Percentiles rank a stretch among this genome's conserved stretches.
These are phyloP conservation scores for Sisymbrium altissimum DNA, from an alignment of 345 rosid species.

Conservation along the genomic window DNA sequence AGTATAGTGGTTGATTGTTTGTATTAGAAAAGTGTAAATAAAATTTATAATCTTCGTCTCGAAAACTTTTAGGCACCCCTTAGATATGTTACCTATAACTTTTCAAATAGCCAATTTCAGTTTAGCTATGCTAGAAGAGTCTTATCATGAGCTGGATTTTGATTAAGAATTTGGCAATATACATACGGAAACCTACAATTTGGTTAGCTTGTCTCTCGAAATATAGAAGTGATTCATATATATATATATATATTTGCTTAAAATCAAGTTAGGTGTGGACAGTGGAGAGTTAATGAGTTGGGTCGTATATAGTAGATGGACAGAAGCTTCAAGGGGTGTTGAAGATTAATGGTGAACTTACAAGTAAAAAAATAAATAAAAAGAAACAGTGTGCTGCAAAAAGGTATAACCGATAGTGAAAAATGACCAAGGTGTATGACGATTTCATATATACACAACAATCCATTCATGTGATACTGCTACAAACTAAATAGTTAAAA, in stretches of 20 bases:
- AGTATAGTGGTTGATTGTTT: background rate
- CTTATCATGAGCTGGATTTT: background rate
- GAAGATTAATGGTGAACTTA: background rate
- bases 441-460: background rate
- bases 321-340: background rate
- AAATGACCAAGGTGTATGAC: background rate
- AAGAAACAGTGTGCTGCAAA: background rate
- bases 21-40: background rate
- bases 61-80: background rate
- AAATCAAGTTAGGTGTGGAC: conserved; percentile 15
- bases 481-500: background rate
- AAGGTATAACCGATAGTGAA: background rate
- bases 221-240: background rate
- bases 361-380: background rate
- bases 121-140: background rate
- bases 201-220: conserved; percentile 17
- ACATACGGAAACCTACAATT: background rate
- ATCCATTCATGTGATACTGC: no score
- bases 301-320: conserved; percentile 16
- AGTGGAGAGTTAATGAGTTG: conserved; percentile 23
- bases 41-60: background rate
- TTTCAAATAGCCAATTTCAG: background rate
- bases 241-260: background rate
- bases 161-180: background rate
- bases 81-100: background rate